Evolutionary conservation across 768 basidiomycete genomes (phyloP), one percentile per base, ranked within the genome.

Genomic region (Macrolepiota dolichaula): DNA sequence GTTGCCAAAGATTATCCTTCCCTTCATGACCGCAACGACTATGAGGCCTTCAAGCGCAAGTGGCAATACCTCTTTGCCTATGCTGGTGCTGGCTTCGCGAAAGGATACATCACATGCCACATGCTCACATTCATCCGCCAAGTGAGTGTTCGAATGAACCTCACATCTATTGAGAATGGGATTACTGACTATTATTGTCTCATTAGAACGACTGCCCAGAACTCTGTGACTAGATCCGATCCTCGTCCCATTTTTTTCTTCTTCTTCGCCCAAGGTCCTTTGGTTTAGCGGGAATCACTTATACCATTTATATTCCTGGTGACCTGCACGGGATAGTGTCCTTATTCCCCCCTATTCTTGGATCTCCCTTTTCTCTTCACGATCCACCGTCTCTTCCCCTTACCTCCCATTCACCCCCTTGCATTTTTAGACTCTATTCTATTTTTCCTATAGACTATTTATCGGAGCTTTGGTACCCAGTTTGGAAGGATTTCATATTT

Each of bases 51-150:
- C 81, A 87, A 85, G 67, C 82, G 88, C 60, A 91, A 91, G 74
- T 92, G 90, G 90, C 84, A 87, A 68, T 92, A 91, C 69, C 86
- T 91, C 56, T 92, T 90, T 70, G 89, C 86, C 17, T 92, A 92
- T 67, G 90, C 90, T 47, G 88, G 86, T 46, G 89, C 88, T 58
- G 90, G 90, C 19, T 92, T 91, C 72, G 82, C 85, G 22, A 86
- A 88, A 69, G 90, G 88, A 22, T 91, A 91, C 72, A 90, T 91
- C 69, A 88, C 88, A 32, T 91, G 88, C 67, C 89, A 91, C 66
- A 89, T 92, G 88, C 80, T 91, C 59, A 88, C 87, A 11, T 90
- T 89, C 70, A 85, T 82, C 64, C 81, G 87, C 37, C 78, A 82
- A 61, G 86, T 88, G 44, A 69, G 85, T n/a, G n/a, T 75, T 42